A percentile compares a stretch with the other conserved stretches of the same genome.
Conservation (phyloP, 768 basidiomycete species). For the Lactarius psammicola region DNA sequence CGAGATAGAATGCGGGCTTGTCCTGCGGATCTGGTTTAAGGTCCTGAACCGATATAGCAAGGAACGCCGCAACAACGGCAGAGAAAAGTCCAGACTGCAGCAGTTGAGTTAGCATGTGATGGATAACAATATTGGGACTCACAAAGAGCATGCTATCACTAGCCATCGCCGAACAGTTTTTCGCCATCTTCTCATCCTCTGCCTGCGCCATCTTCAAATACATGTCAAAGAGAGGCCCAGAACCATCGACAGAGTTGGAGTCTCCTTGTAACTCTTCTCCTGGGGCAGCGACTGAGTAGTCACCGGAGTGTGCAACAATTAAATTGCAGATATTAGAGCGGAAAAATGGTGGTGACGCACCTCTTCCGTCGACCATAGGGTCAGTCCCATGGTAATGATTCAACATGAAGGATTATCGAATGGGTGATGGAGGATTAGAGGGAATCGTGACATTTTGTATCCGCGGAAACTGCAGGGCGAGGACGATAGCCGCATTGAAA, state of each 20-base stretch:
- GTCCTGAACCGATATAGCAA: background rate
- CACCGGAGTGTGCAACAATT: too few relatives aligned
- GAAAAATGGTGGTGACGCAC: too few relatives aligned
- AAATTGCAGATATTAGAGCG: too few relatives aligned
- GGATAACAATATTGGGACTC: background rate
- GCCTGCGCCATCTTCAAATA: background rate
- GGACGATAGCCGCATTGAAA: too few relatives aligned
- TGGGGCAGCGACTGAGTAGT: too few relatives aligned
- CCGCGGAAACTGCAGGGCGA: too few relatives aligned
- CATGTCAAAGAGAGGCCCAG: background rate
- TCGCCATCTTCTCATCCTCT: background rate
- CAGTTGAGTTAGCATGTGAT: background rate
- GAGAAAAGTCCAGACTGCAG: background rate
- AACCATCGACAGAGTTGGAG: background rate
- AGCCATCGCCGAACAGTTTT: too few relatives aligned
- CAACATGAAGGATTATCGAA: too few relatives aligned
- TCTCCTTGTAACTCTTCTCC: background rate
- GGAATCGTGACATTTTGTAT: too few relatives aligned
- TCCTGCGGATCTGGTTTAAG: background rate
- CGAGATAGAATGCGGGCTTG: background rate
- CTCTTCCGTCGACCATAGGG: too few relatives aligned
- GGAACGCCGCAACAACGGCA: background rate
- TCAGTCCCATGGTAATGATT: too few relatives aligned
- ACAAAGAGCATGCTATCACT: background rate
- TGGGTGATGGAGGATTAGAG: too few relatives aligned